Conservation (phyloP, 768 basidiomycete genomes). For the Chalciporus chontae region DNA sequence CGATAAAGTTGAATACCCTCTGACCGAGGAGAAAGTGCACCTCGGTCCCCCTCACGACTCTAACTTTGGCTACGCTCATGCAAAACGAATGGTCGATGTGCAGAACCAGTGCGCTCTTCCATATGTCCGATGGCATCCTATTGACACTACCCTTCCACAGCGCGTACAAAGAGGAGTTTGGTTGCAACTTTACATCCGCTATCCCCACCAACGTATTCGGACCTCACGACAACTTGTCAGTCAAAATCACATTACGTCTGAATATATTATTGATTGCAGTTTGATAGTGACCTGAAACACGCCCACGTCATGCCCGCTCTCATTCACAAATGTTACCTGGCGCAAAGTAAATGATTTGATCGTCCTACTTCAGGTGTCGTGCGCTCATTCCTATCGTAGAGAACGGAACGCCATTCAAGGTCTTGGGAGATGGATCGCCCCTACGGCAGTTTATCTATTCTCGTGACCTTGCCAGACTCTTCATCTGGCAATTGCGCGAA, state of each 20-base stretch:
- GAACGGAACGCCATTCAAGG: slow-evolving; percentile 75
- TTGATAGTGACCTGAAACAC: slow-evolving; percentile 72
- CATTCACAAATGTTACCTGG: slow-evolving; percentile 89
- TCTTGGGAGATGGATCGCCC: slow-evolving; percentile 88
- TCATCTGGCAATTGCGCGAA: slow-evolving; percentile 89
- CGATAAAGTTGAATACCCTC: slow-evolving; percentile 89
- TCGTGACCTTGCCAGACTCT: slow-evolving; percentile 90
- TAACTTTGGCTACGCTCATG: slow-evolving; percentile 96
- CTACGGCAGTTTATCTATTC: slow-evolving; percentile 98
- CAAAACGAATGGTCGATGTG: slow-evolving; percentile 93
- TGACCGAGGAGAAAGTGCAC: slow-evolving; percentile 92
- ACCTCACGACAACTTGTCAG: slow-evolving; percentile 88
- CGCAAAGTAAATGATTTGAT: slow-evolving; percentile 59
- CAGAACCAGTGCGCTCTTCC: slow-evolving; percentile 74
- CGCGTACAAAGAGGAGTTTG: slow-evolving; percentile 94
- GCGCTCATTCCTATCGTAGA: slow-evolving; percentile 42
- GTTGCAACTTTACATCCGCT: slow-evolving; percentile 91
- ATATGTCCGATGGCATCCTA: too few relatives aligned
- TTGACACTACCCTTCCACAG: slow-evolving; percentile 35
- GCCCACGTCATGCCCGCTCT: slow-evolving; percentile 94
- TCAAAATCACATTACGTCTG: neutral
- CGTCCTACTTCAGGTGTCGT: neutral
- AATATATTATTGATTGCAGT: slow-evolving; percentile 5
- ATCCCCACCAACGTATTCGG: slow-evolving; percentile 99
- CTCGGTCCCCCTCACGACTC: slow-evolving; percentile 88